These are phyloP conservation scores for Ophiosphaerella herpotricha DNA, from an alignment of 2,329 filamentous ascomycete genomes.

Conservation along the genomic window DNA sequence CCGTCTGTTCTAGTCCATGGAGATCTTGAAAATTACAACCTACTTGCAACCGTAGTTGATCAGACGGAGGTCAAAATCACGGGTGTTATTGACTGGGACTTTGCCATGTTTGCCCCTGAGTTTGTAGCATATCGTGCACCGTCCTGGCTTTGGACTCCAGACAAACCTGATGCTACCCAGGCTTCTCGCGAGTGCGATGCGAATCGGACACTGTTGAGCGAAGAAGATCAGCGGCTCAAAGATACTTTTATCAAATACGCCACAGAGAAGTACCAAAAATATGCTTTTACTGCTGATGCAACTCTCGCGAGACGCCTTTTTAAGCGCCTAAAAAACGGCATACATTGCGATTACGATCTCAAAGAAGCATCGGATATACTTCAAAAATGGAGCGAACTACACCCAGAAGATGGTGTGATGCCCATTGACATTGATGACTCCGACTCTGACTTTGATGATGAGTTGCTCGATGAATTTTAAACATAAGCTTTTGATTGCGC, in stretches of 20 bases:
- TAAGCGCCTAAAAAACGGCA: constrained; percentile 4
- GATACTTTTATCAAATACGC: constrained; percentile 30
- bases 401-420: constrained; percentile 8
- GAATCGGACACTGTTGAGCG: not conserved
- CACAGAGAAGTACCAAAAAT: constrained; percentile 23
- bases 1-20: not conserved
- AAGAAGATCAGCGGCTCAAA: constrained; percentile 26
- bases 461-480: no score
- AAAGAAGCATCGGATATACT: constrained; percentile 6
- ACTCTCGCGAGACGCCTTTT: constrained; percentile 21
- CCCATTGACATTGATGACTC: not conserved
- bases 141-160: not conserved
- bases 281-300: constrained; percentile 30
- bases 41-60: not conserved
- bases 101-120: not conserved
- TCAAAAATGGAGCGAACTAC: constrained; percentile 9
- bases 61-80: not conserved
- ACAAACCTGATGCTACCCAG: not conserved
- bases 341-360: not conserved
- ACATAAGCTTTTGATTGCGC: no score
- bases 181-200: not conserved
- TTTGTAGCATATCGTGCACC: not conserved
- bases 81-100: not conserved
- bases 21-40: not conserved
- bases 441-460: no score